Percentiles rank a stretch among this genome's conserved stretches.
Evolutionary conservation across 2,329 filamentous ascomycete species (phyloP).

Genomic region (Fusarium sp.): DNA sequence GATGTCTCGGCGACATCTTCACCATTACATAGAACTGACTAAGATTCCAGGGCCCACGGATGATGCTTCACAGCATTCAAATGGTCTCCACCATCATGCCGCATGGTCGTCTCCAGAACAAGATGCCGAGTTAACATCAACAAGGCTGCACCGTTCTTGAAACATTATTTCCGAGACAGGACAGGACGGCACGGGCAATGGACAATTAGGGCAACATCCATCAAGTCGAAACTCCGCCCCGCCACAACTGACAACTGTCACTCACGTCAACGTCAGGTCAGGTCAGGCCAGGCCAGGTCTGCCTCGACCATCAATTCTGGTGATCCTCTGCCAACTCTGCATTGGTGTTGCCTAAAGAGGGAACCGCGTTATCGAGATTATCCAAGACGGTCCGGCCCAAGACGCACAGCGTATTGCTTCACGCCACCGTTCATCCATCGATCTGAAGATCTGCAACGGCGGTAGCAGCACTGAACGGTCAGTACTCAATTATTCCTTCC

Average conservation of each 20-base stretch:
- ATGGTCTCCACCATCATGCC: conserved; percentile 13
- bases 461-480: not conserved
- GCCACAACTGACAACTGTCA: conserved; percentile 43
- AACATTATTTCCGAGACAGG: conserved; percentile 20
- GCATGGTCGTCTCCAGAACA: not conserved
- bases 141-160: conserved; percentile 1
- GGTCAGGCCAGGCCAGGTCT: not conserved
- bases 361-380: conserved; percentile 33
- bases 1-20: conserved; percentile 22
- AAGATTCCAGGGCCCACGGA: conserved; percentile 28
- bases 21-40: conserved; percentile 35
- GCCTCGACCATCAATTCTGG: not conserved
- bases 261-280: conserved; percentile 22
- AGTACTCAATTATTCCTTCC: conserved; percentile 13
- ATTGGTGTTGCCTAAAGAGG: conserved; percentile 12
- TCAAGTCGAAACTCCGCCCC: conserved; percentile 26
- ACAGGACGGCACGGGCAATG: conserved; percentile 13
- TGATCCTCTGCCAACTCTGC: conserved; percentile 13
- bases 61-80: conserved; percentile 20
- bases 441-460: conserved; percentile 30
- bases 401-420: conserved; percentile 26
- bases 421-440: conserved; percentile 27
- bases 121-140: conserved; percentile 9
- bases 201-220: conserved; percentile 6
- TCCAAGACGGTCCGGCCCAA: conserved; percentile 16